Evolutionary conservation across 192 early-diverging fungal species (phyloP).

Genomic region (Entrophospora sp.): DNA sequence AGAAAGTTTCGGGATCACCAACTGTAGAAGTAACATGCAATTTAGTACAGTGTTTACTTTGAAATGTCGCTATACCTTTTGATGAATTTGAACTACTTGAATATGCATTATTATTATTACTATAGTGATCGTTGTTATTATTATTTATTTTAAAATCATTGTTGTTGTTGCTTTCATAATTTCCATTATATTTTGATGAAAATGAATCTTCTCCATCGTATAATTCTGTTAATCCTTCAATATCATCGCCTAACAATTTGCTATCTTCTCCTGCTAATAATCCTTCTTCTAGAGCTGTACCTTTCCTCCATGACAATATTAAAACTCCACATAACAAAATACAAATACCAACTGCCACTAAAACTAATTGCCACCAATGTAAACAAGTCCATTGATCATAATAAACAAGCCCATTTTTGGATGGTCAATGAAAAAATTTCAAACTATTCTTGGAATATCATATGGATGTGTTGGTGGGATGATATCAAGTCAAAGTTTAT

Average conservation of each 20-base stretch:
- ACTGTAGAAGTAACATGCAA: too few relatives aligned
- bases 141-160: not conserved
- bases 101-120: too few relatives aligned
- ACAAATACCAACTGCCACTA: conserved; percentile 59
- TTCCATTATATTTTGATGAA: not conserved
- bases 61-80: not conserved
- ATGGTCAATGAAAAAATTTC: conserved; percentile 25
- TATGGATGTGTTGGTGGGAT: conserved; percentile 62
- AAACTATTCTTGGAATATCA: conserved; percentile 45
- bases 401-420: conserved; percentile 48
- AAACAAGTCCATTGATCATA: conserved; percentile 63
- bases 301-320: conserved; percentile 51
- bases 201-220: not conserved
- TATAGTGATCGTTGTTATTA: too few relatives aligned
- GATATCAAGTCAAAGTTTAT: conserved; percentile 61
- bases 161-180: not conserved
- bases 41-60: too few relatives aligned
- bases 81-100: too few relatives aligned
- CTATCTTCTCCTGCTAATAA: not conserved
- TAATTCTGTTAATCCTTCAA: conserved; percentile 10
- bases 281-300: conserved; percentile 15
- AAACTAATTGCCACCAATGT: conserved; percentile 45
- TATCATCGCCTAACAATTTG: not conserved
- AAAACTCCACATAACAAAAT: conserved; percentile 56
- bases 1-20: too few relatives aligned